A percentile compares a stretch with the other conserved stretches of the same genome.
These are phyloP conservation scores for Xylaria intraflava DNA, from an alignment of 495 filamentous ascomycete species.

Conservation along the genomic window DNA sequence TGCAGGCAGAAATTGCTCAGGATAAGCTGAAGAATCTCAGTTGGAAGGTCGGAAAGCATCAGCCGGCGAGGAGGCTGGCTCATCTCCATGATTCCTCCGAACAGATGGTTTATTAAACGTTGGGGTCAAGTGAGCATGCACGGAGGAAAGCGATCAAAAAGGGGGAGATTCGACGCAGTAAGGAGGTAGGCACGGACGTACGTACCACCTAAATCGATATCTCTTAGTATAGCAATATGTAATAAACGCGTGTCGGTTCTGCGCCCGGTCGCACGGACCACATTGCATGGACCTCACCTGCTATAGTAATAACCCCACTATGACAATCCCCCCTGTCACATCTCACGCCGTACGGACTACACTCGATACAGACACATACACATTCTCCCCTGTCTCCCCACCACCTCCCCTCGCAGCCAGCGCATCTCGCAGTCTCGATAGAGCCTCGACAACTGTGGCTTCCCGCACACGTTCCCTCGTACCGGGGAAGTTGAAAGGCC, in stretches of 20 bases:
- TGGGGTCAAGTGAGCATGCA: neutral
- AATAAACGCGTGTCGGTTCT: no score
- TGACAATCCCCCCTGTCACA: no score
- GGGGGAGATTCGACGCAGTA: no score
- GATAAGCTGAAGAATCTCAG: slow-evolving; percentile 14
- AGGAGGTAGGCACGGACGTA: no score
- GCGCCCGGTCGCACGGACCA: no score
- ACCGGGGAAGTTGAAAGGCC: slow-evolving; percentile 25
- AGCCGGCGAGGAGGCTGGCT: neutral
- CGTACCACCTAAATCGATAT: no score
- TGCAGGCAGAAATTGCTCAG: slow-evolving; percentile 17
- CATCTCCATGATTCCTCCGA: slow-evolving; percentile 4
- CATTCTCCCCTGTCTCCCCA: no score
- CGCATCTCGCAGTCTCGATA: slow-evolving; percentile 15
- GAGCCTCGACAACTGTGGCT: slow-evolving; percentile 20
- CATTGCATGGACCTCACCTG: no score
- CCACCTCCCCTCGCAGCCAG: slow-evolving; percentile 8
- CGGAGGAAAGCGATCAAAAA: neutral
- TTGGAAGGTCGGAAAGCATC: slow-evolving; percentile 11
- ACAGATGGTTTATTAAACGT: neutral
- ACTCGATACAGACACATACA: no score
- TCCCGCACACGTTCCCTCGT: slow-evolving; percentile 18
- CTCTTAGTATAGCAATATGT: no score
- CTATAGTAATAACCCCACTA: no score
- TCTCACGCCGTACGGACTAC: no score